phyloP scores from a whole-genome alignment of 2,329 filamentous ascomycete genomes.

The Hypoxylon sp. region DNA sequence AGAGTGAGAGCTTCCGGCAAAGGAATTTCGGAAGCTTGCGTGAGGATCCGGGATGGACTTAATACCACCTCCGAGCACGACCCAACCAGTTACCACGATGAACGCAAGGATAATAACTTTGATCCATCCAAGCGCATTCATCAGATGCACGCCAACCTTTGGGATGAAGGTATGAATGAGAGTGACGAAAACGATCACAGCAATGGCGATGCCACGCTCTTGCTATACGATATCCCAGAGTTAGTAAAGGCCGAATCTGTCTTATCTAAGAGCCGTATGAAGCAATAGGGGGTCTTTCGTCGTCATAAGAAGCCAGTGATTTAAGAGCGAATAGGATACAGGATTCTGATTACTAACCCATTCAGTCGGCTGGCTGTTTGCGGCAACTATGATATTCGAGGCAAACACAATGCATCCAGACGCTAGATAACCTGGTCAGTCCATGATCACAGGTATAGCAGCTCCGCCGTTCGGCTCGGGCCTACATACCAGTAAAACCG shows the following conservation, averaged over 20 bases:
- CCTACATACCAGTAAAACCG: conserved; percentile 4
- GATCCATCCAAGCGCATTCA: conserved; percentile 12
- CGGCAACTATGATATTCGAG: conserved; percentile 5
- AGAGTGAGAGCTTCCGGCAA: conserved; percentile 7
- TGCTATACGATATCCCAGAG: background rate
- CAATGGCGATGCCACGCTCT: conserved; percentile 7
- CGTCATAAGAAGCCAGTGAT: background rate
- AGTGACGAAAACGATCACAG: conserved; percentile 9
- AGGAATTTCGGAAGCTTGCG: conserved; percentile 7
- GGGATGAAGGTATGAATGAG: conserved; percentile 13
- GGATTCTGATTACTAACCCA: conserved; percentile 4
- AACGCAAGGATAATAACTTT: conserved; percentile 15
- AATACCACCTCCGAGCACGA: conserved; percentile 8
- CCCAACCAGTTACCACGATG: conserved; percentile 13
- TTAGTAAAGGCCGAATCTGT: background rate
- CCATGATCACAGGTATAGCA: background rate
- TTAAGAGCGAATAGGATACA: background rate
- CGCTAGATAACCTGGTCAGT: background rate
- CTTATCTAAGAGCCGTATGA: background rate
- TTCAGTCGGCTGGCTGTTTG: conserved; percentile 3
- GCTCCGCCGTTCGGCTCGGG: too few relatives aligned
- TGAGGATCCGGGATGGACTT: conserved; percentile 9
- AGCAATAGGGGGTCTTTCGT: background rate
- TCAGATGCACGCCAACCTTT: conserved; percentile 9
- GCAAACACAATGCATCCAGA: conserved; percentile 13